phyloP scores from a whole-genome alignment of 2,329 filamentous ascomycete genomes.

The Cladosporium phlei region DNA sequence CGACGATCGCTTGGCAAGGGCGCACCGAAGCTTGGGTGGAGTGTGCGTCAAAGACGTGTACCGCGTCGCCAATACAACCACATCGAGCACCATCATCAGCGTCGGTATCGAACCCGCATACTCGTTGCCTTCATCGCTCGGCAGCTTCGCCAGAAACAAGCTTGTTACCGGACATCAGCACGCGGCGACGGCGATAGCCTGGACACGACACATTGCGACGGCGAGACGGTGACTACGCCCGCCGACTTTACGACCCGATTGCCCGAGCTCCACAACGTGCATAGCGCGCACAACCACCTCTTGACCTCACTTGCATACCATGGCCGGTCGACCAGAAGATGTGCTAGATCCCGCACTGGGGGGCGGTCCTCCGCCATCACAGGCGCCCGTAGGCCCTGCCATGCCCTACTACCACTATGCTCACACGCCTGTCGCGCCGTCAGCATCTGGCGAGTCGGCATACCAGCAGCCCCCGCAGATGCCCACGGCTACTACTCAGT shows the following conservation, averaged over 20 bases:
- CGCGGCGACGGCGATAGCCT: background rate
- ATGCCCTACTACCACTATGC: slow-evolving; percentile 13
- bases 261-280: slow-evolving; percentile 11
- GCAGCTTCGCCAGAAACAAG: background rate
- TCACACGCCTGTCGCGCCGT: slow-evolving; percentile 2
- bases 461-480: slow-evolving; percentile 8
- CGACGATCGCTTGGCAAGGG: slow-evolving; percentile 2
- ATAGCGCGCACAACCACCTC: slow-evolving; percentile 1
- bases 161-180: background rate
- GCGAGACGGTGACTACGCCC: slow-evolving; percentile 12
- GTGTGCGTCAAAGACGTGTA: background rate
- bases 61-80: background rate
- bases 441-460: background rate
- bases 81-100: background rate
- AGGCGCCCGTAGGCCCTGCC: slow-evolving; percentile 1
- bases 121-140: background rate
- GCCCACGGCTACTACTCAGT: background rate
- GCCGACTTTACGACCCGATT: slow-evolving; percentile 12
- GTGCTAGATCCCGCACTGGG: slow-evolving; percentile 10
- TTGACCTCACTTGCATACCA: background rate
- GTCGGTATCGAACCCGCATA: no score
- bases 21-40: background rate
- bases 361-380: slow-evolving; percentile 1
- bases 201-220: slow-evolving; percentile 9
- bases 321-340: slow-evolving; percentile 6